Conservation (phyloP, 2,329 filamentous ascomycete genomes). For the Aspergillus oerlinghausenensis region DNA sequence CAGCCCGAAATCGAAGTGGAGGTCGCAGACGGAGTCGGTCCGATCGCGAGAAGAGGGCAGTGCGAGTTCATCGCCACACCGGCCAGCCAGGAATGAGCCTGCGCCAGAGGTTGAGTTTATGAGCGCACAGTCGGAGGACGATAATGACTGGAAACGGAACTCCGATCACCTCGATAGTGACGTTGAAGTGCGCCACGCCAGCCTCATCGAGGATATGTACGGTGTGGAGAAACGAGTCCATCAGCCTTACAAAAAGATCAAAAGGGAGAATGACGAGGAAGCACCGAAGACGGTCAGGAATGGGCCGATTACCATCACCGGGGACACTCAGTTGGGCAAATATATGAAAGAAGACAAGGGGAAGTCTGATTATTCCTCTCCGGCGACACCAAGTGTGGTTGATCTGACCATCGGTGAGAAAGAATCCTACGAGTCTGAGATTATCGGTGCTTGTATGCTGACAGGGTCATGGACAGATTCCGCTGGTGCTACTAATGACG, state of each 20-base stretch:
- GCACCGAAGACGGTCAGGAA: slow-evolving; percentile 42
- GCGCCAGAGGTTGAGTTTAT: slow-evolving; percentile 28
- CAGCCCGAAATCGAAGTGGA: slow-evolving; percentile 13
- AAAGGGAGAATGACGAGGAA: slow-evolving; percentile 45
- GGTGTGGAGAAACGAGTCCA: slow-evolving; percentile 64
- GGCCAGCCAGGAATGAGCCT: slow-evolving; percentile 7
- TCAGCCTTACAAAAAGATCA: slow-evolving; percentile 63
- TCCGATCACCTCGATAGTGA: slow-evolving; percentile 28
- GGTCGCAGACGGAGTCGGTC: slow-evolving; percentile 7
- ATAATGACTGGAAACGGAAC: slow-evolving; percentile 27
- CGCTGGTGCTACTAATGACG: slow-evolving; percentile 22
- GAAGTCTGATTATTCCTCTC: slow-evolving; percentile 26
- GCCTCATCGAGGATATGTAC: slow-evolving; percentile 69
- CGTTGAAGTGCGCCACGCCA: slow-evolving; percentile 20
- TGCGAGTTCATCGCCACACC: slow-evolving; percentile 8
- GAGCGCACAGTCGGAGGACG: slow-evolving; percentile 22
- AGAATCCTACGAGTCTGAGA: neutral
- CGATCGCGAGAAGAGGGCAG: slow-evolving; percentile 10
- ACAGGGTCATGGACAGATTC: slow-evolving; percentile 16
- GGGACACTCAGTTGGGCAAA: slow-evolving; percentile 57
- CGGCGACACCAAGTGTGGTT: slow-evolving; percentile 51
- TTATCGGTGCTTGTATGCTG: slow-evolving; percentile 10
- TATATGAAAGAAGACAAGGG: slow-evolving; percentile 61
- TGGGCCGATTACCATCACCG: slow-evolving; percentile 38
- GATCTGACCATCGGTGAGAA: slow-evolving; percentile 40